Percentiles rank a stretch among this genome's conserved stretches.
These are phyloP conservation scores for Hagleromyces aurorensis DNA, from an alignment of 805 yeast genomes.

Conservation along the genomic window DNA sequence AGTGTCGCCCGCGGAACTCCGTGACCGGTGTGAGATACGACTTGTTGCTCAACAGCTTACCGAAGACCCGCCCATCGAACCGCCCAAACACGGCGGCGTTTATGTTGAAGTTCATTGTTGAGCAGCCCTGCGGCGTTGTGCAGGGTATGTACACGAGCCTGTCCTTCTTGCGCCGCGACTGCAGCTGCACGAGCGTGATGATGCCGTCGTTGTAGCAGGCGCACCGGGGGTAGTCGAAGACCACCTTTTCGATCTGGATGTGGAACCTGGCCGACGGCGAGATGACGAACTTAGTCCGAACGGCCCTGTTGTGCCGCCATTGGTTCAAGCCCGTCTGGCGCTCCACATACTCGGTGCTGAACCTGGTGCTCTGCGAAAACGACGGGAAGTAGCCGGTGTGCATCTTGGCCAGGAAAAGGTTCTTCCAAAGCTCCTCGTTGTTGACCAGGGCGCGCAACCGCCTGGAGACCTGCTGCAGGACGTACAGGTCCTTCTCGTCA, in stretches of 20 bases:
- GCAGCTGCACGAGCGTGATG: conserved; percentile 28
- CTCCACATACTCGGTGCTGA: conserved; percentile 30
- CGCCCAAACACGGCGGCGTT: conserved; percentile 32
- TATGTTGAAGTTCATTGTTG: conserved; percentile 30
- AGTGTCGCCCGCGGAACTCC: conserved; percentile 25
- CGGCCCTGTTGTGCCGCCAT: conserved; percentile 31
- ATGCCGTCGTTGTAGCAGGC: conserved; percentile 32
- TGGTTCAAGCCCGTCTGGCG: conserved; percentile 24
- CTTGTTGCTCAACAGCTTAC: conserved; percentile 29
- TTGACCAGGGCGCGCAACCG: conserved; percentile 26
- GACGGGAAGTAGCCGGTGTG: conserved; percentile 32
- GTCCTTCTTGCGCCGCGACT: conserved; percentile 21
- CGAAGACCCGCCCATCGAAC: conserved; percentile 31
- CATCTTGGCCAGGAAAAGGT: conserved; percentile 28
- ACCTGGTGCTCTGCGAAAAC: conserved; percentile 28
- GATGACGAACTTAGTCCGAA: conserved; percentile 28
- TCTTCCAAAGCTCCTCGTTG: conserved; percentile 38
- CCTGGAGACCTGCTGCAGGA: conserved; percentile 28
- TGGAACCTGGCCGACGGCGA: conserved; percentile 20
- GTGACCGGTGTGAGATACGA: conserved; percentile 28
- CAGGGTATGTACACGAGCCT: conserved; percentile 31
- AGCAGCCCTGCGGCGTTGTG: conserved; percentile 32
- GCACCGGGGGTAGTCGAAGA: conserved; percentile 30
- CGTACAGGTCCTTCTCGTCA: conserved; percentile 31
- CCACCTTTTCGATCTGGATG: conserved; percentile 23